A percentile compares a stretch with the other conserved stretches of the same genome.
phyloP scores from a whole-genome alignment of 352 stramenopile genomes.

The Thalassiosira mediterranea region DNA sequence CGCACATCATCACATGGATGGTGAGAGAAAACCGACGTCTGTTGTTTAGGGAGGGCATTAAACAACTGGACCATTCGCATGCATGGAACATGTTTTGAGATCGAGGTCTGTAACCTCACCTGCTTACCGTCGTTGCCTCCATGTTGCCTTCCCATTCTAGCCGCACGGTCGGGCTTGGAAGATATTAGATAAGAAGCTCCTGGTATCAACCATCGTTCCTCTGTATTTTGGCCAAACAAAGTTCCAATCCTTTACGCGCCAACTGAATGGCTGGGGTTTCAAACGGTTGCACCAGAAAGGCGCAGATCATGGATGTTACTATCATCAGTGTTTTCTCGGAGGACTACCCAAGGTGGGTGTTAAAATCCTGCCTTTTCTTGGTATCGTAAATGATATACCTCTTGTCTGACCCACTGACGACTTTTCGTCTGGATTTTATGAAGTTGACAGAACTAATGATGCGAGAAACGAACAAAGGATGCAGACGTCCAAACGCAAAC shows the following conservation, averaged over 20 bases:
- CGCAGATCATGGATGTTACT: conserved; percentile 57
- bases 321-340: conserved; percentile 55
- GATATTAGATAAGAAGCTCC: conserved; percentile 38
- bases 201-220: conserved; percentile 27
- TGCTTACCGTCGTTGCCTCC: background rate
- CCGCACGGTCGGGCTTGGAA: conserved; percentile 57
- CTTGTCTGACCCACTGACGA: too few species aligned
- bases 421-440: too few species aligned
- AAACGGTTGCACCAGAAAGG: conserved; percentile 37
- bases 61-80: background rate
- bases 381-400: conserved; percentile 13
- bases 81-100: background rate
- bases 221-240: conserved; percentile 40
- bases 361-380: conserved; percentile 10
- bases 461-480: too few species aligned
- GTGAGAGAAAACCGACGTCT: conserved; percentile 12
- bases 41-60: background rate
- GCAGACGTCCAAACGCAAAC: conserved; percentile 5
- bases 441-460: too few species aligned
- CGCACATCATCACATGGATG: conserved; percentile 57
- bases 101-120: background rate
- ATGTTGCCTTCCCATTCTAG: background rate
- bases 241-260: conserved; percentile 34
- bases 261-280: conserved; percentile 69
- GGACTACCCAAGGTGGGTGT: conserved; percentile 28